Conservation (phyloP, 495 filamentous ascomycete species). For the Aspergillus sclerotioniger region DNA sequence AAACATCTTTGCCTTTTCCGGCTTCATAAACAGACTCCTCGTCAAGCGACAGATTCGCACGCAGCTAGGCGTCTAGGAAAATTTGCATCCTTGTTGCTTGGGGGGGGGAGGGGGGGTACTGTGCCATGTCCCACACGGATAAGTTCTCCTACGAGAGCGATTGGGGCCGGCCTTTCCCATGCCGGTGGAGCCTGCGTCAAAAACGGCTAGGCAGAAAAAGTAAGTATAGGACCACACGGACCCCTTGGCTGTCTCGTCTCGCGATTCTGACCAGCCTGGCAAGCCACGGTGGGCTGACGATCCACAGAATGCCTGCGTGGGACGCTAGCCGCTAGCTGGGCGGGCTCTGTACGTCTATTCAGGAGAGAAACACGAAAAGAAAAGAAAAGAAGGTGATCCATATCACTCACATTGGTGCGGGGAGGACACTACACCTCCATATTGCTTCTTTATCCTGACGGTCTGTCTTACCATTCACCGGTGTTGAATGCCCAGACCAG, state of each 20-base stretch:
- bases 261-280: neutral
- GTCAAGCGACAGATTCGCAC: neutral
- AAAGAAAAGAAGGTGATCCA: neutral
- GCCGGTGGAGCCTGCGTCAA: slow-evolving; percentile 8
- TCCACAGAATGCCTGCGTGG: neutral
- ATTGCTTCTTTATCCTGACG: neutral
- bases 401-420: neutral
- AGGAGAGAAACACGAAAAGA: neutral
- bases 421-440: neutral
- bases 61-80: neutral
- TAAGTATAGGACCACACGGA: slow-evolving; percentile 7
- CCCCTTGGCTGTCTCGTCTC: slow-evolving; percentile 2
- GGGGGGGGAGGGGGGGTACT: neutral
- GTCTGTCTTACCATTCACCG: neutral
- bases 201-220: slow-evolving; percentile 5
- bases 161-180: neutral
- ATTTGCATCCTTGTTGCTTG: neutral
- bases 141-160: neutral
- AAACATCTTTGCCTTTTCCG: neutral
- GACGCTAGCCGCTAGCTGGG: neutral
- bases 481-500: neutral
- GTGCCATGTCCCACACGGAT: neutral
- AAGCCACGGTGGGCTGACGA: neutral
- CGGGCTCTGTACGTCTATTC: neutral
- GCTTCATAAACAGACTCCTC: neutral